Base-by-base conservation (phyloP, 352 stramenopile species). In the Phytopythium boreale region DNA sequence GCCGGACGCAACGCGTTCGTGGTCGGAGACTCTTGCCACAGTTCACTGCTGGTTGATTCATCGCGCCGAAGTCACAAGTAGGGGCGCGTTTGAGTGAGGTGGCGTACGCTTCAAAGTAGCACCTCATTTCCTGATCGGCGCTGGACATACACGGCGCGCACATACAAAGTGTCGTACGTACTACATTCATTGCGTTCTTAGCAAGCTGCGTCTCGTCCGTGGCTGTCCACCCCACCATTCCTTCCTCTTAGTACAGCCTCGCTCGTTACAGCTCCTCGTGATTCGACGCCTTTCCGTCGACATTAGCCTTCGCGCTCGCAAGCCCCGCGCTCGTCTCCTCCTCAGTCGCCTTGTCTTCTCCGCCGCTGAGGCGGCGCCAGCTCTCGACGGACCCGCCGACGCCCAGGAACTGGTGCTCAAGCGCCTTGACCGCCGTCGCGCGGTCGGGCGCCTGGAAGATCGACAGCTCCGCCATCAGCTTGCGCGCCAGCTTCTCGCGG, bases 381-480 rank as follows among this genome's bases (percentile, higher is more conserved):
- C 50, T 41, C 50, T 56, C 50, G 50, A 15, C 26, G 1, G 50
- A 41, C 11, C 69, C 71, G 27, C 71, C 79, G 26, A 85, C 57
- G 12, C 44, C 66, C 29, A 84, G 29, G 51, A 82, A 89, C 20
- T 80, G 61, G 43, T 66, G 67, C 62, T 87, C 76, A 29, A 89
- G 69, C 17, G 70, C 69, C 14, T 62, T 39, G 0, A 66, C 27
- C 56, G 87, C 70, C 22, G 52, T 61, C 4, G 69, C 63, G n/a
- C 74, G 62, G 31, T 70, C 69, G n/a, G 51, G 50, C 20, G 46
- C 62, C 43, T 68, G 53, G 19, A 55, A 46, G 20, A 59, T 63
- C 39, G 61, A 63, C 55, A 76, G 27, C 22, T 76, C 61, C 3
- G 20, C 34, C 15, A 75, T 51, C 24, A 75, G 55, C 29, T 39